Base-by-base conservation (phyloP, 2,329 filamentous ascomycete species). In the Pseudogymnoascus verrucosus region DNA sequence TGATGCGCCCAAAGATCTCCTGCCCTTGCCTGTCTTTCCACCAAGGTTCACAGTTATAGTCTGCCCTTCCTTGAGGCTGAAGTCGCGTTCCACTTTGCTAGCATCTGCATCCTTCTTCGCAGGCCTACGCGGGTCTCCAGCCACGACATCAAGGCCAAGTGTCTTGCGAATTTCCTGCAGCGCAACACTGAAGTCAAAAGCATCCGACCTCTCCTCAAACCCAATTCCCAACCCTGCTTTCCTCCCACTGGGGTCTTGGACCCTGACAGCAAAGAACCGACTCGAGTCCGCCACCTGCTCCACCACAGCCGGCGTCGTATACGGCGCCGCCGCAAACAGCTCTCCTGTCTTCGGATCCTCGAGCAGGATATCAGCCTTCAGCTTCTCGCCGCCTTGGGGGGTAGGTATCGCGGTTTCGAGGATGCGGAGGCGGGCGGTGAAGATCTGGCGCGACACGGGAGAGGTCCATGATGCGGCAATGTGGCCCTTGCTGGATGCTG, bases 51-150 rank as follows among this genome's bases (percentile, higher is more conserved):
- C 87, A 23, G 88, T 91, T 69, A 96, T 96, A 16, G 89, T 96
- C 80, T 96, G 89, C 10, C 91, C 91, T 65, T 93, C 91, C 75
- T 96, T 96, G 67, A 96, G 75, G 71, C 89, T 93, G 72, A 91
- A 92, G 71, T 96, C 91, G 68, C 83, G 84, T 76, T 86, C 88
- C 71, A 84, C 83, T 54, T 75, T 71, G 5, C 65, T 64, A 63
- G 76, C 74, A 65, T 76, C 74, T 65, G 75, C 76, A 14, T 71
- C 70, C 11, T 72, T 73, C 4, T 73, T 72, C 64, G 65, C 67
- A 37, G 54, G 64, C 61, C n/a, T 67, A 67, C 70, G 69, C 5
- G 64, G 57, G 26, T 65, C 65, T 37, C 65, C 69, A 8, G 71
- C 75, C 51, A 71, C 73, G 36, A 78, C 77, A 12, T 85, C 83